phyloP scores from a whole-genome alignment of 306 rosid genomes.

The Arachis hypogaea region DNA sequence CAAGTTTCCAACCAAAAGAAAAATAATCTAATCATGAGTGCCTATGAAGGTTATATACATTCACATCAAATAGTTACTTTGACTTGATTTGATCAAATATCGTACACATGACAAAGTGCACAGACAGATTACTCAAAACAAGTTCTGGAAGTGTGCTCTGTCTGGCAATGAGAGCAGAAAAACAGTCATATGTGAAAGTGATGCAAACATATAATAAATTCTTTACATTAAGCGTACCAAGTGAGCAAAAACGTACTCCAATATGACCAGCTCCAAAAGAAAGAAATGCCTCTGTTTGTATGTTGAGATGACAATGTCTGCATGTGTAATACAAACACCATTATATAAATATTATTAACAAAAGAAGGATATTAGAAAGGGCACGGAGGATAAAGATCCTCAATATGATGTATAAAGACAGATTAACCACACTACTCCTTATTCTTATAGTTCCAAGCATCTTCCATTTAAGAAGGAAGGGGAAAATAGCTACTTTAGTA shows the following conservation, averaged over 20 bases:
- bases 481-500: neutral
- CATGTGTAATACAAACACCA: slow-evolving; percentile 30
- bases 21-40: neutral
- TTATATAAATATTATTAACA: neutral
- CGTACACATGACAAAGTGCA: slow-evolving; percentile 12
- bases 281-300: slow-evolving; percentile 79
- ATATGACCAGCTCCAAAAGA: slow-evolving; percentile 98
- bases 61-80: neutral
- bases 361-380: too few species aligned
- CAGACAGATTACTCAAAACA: slow-evolving; percentile 21
- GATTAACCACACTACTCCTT: neutral
- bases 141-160: slow-evolving; percentile 3
- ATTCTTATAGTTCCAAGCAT: slow-evolving; percentile 16
- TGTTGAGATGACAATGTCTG: slow-evolving; percentile 65
- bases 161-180: neutral
- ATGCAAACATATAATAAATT: slow-evolving; percentile 33
- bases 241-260: slow-evolving; percentile 98
- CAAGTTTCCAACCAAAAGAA: neutral
- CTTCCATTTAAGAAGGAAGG: neutral
- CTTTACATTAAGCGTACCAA: slow-evolving; percentile 57
- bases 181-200: slow-evolving; percentile 9
- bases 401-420: too few species aligned
- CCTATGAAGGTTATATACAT: neutral
- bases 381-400: too few species aligned
- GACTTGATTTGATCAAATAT: slow-evolving; percentile 4